Percentiles rank a stretch among this genome's conserved stretches.
These are phyloP conservation scores for Alternaria alternata DNA, from an alignment of 2,329 filamentous ascomycete species.

Conservation along the genomic window DNA sequence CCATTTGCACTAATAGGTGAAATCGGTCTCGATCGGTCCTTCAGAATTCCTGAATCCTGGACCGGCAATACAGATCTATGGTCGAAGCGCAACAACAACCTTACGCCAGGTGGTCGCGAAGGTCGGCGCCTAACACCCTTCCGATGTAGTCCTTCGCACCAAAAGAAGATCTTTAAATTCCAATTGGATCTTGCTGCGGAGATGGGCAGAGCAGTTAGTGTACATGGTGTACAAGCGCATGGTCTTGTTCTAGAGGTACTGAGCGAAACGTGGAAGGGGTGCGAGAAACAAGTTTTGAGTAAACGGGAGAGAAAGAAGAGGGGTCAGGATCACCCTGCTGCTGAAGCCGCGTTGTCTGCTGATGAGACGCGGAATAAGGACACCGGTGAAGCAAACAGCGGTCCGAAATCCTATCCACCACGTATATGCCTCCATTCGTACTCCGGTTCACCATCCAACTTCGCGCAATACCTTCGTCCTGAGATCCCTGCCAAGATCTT, in stretches of 20 bases:
- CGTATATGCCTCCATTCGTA: slow-evolving; percentile 94
- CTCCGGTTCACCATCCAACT: slow-evolving; percentile 76
- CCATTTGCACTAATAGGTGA: slow-evolving; percentile 77
- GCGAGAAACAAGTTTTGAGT: slow-evolving; percentile 69
- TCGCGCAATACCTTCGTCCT: slow-evolving; percentile 79
- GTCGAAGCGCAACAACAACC: slow-evolving; percentile 54
- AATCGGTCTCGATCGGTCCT: slow-evolving; percentile 78
- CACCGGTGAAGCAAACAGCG: slow-evolving; percentile 24
- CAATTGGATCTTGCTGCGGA: slow-evolving; percentile 77
- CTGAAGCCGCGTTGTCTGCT: slow-evolving; percentile 16
- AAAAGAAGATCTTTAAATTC: slow-evolving; percentile 69
- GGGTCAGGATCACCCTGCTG: slow-evolving; percentile 24
- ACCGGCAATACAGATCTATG: slow-evolving; percentile 44
- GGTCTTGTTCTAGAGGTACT: slow-evolving; percentile 73
- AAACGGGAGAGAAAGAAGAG: slow-evolving; percentile 61
- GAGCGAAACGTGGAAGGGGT: slow-evolving; percentile 72
- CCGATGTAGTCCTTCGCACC: slow-evolving; percentile 73
- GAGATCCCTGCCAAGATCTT: slow-evolving; percentile 79
- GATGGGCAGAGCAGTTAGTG: slow-evolving; percentile 69
- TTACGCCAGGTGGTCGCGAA: slow-evolving; percentile 76
- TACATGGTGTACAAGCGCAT: slow-evolving; percentile 80
- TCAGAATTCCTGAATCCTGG: slow-evolving; percentile 73
- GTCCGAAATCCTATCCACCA: slow-evolving; percentile 76
- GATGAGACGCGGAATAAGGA: not conserved
- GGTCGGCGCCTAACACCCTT: slow-evolving; percentile 73